These are phyloP conservation scores for Alternaria brassicae DNA, from an alignment of 2,329 filamentous ascomycete species.

Conservation along the genomic window DNA sequence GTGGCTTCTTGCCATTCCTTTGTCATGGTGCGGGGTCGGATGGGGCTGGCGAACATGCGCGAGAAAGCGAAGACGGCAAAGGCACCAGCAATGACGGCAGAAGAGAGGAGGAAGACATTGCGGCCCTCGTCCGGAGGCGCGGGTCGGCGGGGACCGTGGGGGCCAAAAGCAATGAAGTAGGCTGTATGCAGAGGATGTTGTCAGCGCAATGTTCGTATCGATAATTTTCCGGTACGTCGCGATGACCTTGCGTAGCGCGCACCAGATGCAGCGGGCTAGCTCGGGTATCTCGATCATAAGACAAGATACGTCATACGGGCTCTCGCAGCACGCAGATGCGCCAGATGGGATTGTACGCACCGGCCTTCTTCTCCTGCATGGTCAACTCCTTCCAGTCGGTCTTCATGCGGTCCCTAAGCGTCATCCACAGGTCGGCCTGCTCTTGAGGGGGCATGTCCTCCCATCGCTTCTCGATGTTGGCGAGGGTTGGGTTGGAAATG, in stretches of 20 bases:
- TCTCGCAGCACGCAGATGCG: constrained; percentile 20
- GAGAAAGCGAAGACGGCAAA: constrained; percentile 74
- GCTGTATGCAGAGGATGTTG: constrained; percentile 63
- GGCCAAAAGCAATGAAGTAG: constrained; percentile 98
- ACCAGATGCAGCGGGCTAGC: constrained; percentile 26
- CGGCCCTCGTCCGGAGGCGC: constrained; percentile 83
- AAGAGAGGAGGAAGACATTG: constrained; percentile 78
- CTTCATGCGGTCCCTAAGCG: constrained; percentile 98
- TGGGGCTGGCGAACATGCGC: constrained; percentile 71
- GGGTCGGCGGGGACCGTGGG: constrained; percentile 88
- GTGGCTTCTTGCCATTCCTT: constrained; percentile 96
- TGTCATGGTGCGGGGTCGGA: constrained; percentile 83
- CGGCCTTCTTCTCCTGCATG: constrained; percentile 97
- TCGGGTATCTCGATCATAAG: constrained; percentile 31
- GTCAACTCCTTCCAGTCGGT: constrained; percentile 95
- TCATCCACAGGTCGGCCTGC: constrained; percentile 99
- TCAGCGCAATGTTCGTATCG: constrained; percentile 31
- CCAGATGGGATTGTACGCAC: constrained; percentile 66
- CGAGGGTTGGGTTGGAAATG: constrained; percentile 96
- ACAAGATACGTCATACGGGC: constrained; percentile 42
- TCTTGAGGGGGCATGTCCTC: constrained; percentile 97
- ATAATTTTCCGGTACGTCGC: constrained; percentile 18
- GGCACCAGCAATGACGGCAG: constrained; percentile 70
- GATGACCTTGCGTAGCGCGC: constrained; percentile 17
- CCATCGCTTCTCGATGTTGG: constrained; percentile 99